Percentiles rank a stretch among this genome's conserved stretches.
These are phyloP conservation scores for Phoma herbarum DNA, from an alignment of 2,329 filamentous ascomycete species.

Conservation along the genomic window DNA sequence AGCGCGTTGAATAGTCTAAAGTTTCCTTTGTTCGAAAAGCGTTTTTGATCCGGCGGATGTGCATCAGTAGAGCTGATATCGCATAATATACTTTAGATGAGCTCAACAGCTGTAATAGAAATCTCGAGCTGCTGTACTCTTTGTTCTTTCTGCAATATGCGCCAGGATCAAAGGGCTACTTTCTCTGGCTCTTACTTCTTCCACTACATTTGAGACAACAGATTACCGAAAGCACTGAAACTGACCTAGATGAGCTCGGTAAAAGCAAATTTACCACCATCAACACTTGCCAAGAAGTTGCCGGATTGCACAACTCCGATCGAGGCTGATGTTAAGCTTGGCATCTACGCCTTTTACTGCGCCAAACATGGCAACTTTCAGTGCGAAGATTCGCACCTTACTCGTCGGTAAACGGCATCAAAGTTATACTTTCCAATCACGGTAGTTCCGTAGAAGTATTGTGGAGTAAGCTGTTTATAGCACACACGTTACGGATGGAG, in stretches of 20 bases:
- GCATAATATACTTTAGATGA: constrained; percentile 11
- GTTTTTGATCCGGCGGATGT: not conserved
- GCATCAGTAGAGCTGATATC: constrained; percentile 6
- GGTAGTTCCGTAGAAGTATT: no score
- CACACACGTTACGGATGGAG: no score
- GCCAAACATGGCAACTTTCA: not conserved
- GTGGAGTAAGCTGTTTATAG: no score
- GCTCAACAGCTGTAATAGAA: constrained; percentile 3
- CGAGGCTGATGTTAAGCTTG: not conserved
- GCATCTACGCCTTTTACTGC: not conserved
- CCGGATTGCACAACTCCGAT: not conserved
- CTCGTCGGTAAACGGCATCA: not conserved
- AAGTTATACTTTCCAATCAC: not conserved
- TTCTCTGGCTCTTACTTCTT: not conserved
- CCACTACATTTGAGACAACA: no score
- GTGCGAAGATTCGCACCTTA: not conserved
- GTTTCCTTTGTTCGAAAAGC: constrained; percentile 7
- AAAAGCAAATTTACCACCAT: no score
- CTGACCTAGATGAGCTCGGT: no score
- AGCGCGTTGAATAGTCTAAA: constrained; percentile 80
- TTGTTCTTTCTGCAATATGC: not conserved
- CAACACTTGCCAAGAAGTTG: not conserved
- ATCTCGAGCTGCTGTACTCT: not conserved
- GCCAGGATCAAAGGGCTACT: not conserved
- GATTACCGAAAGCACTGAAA: no score